phyloP scores from a whole-genome alignment of 306 rosid genomes.

The Vachellia collinsii region DNA sequence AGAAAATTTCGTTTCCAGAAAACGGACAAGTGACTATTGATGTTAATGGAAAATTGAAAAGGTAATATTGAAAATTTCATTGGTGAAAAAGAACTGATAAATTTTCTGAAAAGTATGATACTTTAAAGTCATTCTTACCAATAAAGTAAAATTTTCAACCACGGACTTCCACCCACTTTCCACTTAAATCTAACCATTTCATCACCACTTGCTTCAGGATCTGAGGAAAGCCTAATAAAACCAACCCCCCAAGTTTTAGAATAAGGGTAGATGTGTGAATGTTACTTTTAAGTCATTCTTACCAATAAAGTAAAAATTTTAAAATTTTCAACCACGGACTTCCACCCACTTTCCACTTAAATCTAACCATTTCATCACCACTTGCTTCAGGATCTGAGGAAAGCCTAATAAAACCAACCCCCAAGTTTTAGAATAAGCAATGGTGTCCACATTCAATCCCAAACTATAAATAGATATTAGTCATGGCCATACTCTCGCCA shows the following conservation, averaged over 20 bases:
- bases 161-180: too few relatives aligned
- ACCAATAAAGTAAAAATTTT: too few relatives aligned
- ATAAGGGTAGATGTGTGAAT: too few relatives aligned
- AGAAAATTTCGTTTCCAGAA: neutral
- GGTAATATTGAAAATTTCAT: too few relatives aligned
- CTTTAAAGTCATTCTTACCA: too few relatives aligned
- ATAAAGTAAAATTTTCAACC: too few relatives aligned
- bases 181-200: neutral
- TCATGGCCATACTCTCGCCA: neutral
- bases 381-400: neutral
- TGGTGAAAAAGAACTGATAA: too few relatives aligned
- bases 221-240: neutral
- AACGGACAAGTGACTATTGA: neutral
- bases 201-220: neutral
- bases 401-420: neutral
- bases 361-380: neutral
- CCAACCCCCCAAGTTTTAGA: neutral
- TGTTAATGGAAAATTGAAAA: too few relatives aligned
- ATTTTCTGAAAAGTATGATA: too few relatives aligned
- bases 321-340: too few relatives aligned
- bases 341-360: too few relatives aligned
- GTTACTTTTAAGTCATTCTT: too few relatives aligned
- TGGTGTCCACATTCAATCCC: neutral
- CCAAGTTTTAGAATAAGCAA: neutral
- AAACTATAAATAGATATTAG: neutral